phyloP scores from a whole-genome alignment of 2,329 filamentous ascomycete genomes.

The Peltaster fructicola region DNA sequence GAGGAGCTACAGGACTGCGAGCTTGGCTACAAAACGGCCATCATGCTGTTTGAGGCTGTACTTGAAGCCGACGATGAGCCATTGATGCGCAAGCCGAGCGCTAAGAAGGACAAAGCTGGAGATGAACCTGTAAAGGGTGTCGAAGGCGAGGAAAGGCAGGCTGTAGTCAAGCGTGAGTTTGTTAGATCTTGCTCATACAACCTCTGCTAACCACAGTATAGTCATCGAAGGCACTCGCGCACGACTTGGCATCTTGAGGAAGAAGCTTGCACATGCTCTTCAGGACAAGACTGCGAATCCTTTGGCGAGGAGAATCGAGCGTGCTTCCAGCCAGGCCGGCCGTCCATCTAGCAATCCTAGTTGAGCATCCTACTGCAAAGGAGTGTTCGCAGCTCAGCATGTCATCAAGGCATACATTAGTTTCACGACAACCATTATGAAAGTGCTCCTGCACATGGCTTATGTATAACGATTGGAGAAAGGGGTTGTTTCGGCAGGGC shows the following conservation, averaged over 20 bases:
- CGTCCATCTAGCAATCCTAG: no score
- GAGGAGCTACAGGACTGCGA: conserved; percentile 78
- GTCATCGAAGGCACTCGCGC: conserved; percentile 29
- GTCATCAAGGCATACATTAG: no score
- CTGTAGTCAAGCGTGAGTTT: conserved; percentile 54
- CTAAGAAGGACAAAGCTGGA: conserved; percentile 28
- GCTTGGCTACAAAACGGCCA: conserved; percentile 80
- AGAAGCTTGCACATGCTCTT: conserved; percentile 29
- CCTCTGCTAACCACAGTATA: conserved; percentile 8
- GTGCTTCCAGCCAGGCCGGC: no score
- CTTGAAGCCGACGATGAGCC: conserved; percentile 59
- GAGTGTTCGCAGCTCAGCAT: no score
- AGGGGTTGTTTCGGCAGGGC: no score
- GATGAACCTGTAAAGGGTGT: conserved; percentile 30
- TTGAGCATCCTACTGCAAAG: no score
- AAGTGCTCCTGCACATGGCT: no score
- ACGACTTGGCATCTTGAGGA: conserved; percentile 25
- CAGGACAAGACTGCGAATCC: no score
- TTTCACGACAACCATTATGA: no score
- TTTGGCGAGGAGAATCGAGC: no score
- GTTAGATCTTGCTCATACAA: not conserved
- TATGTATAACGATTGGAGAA: no score
- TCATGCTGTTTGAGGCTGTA: conserved; percentile 87
- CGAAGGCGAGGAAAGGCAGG: conserved; percentile 54
- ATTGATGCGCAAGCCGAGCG: conserved; percentile 27